These are phyloP conservation scores for Cymbopogon flexuosus DNA, from an alignment of 202 grass and related monocot species.

Conservation along the genomic window DNA sequence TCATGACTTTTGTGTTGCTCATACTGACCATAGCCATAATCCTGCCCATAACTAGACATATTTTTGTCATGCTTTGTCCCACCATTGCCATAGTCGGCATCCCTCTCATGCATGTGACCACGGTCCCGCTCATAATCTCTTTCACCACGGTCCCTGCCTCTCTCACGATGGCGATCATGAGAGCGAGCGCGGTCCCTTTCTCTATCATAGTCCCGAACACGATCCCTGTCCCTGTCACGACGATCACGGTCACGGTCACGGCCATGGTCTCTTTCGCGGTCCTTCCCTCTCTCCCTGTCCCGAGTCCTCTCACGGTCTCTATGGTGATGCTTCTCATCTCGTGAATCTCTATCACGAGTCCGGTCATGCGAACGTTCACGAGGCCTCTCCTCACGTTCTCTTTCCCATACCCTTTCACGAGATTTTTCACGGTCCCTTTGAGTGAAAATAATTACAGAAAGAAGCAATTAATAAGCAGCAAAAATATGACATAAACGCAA, in stretches of 20 bases:
- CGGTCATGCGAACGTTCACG: slow-evolving; percentile 53
- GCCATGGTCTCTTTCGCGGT: slow-evolving; percentile 55
- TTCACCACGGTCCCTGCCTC: slow-evolving; percentile 53
- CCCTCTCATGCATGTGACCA: slow-evolving; percentile 38
- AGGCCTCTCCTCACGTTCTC: slow-evolving; percentile 44
- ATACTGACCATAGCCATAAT: slow-evolving; percentile 46
- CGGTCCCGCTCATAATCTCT: slow-evolving; percentile 56
- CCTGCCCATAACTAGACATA: slow-evolving; percentile 43
- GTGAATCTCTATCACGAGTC: slow-evolving; percentile 48
- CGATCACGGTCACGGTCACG: slow-evolving; percentile 49
- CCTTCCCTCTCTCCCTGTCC: slow-evolving; percentile 47
- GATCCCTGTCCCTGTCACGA: slow-evolving; percentile 51
- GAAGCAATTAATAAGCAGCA: slow-evolving; percentile 7
- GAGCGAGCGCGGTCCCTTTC: slow-evolving; percentile 39
- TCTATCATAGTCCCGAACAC: slow-evolving; percentile 53
- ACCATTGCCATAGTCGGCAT: slow-evolving; percentile 49
- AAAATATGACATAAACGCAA: background rate
- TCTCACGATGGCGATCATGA: slow-evolving; percentile 60
- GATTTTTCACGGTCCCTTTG: slow-evolving; percentile 65
- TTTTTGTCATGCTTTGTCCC: slow-evolving; percentile 62
- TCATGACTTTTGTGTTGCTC: slow-evolving; percentile 48
- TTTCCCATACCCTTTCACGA: slow-evolving; percentile 53
- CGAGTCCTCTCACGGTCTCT: slow-evolving; percentile 50
- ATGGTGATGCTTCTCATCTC: slow-evolving; percentile 58
- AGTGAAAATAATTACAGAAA: background rate